phyloP scores from a whole-genome alignment of 208 protist genomes.

The Trypanosoma theileri region DNA sequence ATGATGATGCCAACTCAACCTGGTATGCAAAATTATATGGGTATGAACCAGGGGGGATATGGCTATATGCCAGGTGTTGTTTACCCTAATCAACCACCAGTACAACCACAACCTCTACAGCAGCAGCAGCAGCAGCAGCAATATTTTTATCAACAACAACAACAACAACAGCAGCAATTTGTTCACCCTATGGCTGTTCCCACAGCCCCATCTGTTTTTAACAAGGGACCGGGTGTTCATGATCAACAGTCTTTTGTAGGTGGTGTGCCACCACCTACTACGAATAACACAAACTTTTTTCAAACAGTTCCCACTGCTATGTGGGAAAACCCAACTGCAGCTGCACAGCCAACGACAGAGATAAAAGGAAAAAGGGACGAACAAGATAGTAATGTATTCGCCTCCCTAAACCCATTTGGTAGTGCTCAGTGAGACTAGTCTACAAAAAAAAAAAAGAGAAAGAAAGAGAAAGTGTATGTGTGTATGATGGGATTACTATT shows the following conservation, averaged over 20 bases:
- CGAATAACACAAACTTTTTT: slow-evolving; percentile 25
- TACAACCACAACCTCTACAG: slow-evolving; percentile 15
- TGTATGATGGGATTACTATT: neutral
- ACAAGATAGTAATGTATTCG: slow-evolving; percentile 29
- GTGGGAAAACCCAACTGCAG: slow-evolving; percentile 5
- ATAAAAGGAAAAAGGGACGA: neutral
- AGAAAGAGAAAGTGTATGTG: neutral
- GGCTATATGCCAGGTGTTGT: neutral
- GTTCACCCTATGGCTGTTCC: slow-evolving; percentile 4
- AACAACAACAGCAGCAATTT: slow-evolving; percentile 7
- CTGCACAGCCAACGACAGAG: neutral
- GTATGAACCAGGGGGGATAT: slow-evolving; percentile 6
- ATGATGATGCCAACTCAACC: neutral
- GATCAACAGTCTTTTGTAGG: neutral
- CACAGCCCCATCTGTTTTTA: slow-evolving; percentile 4
- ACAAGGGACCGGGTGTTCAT: slow-evolving; percentile 4
- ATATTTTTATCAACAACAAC: slow-evolving; percentile 20
- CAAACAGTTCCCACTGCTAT: slow-evolving; percentile 15
- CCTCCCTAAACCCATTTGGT: slow-evolving; percentile 40
- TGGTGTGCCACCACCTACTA: slow-evolving; percentile 1
- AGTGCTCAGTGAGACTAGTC: neutral
- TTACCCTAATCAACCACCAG: slow-evolving; percentile 13
- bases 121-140: slow-evolving; percentile 6
- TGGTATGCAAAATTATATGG: neutral
- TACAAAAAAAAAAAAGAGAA: neutral